Evolutionary conservation across 192 early-diverging fungal species (phyloP).

Genomic region (Glomus cerebriforme): DNA sequence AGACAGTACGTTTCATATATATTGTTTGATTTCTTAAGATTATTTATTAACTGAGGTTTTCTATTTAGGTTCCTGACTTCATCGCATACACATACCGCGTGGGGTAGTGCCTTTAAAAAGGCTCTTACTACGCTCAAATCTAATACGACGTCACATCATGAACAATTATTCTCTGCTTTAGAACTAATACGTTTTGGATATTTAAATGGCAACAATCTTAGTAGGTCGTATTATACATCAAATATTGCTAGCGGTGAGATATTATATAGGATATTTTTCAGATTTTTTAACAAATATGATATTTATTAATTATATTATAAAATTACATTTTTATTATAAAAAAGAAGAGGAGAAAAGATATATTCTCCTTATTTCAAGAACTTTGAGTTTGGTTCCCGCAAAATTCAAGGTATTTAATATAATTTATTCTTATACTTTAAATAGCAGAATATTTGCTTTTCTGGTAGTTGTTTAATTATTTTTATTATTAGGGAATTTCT

Average conservation of each 20-base stretch:
- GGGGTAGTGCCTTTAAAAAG: constrained; percentile 45
- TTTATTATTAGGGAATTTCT: constrained; percentile 40
- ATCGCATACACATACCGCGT: constrained; percentile 39
- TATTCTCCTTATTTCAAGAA: constrained; percentile 54
- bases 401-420: constrained; percentile 49
- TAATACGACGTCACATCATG: constrained; percentile 39
- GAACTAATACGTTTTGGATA: constrained; percentile 53
- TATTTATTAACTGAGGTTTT: constrained; percentile 32
- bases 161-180: constrained; percentile 54
- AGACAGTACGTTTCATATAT: constrained; percentile 35
- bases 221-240: constrained; percentile 41
- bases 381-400: constrained; percentile 53
- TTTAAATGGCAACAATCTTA: constrained; percentile 50
- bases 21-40: constrained; percentile 5
- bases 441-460: neutral
- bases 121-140: constrained; percentile 35
- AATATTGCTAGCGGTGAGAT: neutral
- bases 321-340: neutral
- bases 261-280: constrained; percentile 42
- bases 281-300: constrained; percentile 38
- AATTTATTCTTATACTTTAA: neutral
- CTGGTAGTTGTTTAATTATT: neutral
- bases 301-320: neutral
- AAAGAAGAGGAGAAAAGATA: constrained; percentile 40
- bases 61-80: constrained; percentile 43